Evolutionary conservation across 164 flowering plant genomes (phyloP).

Genomic region (Aristolochia fimbriata): DNA sequence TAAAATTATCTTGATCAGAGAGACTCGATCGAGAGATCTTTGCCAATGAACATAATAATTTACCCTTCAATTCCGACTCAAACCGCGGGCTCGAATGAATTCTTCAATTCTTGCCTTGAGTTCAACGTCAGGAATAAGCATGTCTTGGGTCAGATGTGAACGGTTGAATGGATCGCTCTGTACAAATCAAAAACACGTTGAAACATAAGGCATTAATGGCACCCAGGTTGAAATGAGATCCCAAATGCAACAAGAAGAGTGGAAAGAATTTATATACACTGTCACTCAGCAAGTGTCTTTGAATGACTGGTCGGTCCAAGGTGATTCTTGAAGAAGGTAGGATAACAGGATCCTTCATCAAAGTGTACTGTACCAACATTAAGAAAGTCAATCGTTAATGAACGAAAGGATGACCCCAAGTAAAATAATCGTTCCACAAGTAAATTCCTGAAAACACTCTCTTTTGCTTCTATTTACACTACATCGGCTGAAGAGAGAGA

Average conservation of each 20-base stretch:
- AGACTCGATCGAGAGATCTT: too few relatives aligned
- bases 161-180: constrained; percentile 98
- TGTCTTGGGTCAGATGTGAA: constrained; percentile 81
- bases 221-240: background rate
- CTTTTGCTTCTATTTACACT: too few relatives aligned
- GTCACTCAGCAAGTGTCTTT: constrained; percentile 95
- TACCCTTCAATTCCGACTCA: constrained; percentile 8
- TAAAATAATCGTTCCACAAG: background rate
- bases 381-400: background rate
- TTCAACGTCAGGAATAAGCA: constrained; percentile 75
- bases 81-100: constrained; percentile 47
- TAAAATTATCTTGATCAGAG: too few relatives aligned
- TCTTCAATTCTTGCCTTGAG: constrained; percentile 76
- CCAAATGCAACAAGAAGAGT: background rate
- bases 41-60: too few relatives aligned
- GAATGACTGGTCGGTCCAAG: constrained; percentile 84
- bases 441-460: too few relatives aligned
- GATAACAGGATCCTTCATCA: constrained; percentile 96
- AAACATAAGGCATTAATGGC: background rate
- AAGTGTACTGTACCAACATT: constrained; percentile 62
- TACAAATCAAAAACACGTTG: constrained; percentile 4
- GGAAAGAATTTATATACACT: constrained; percentile 25
- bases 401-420: background rate
- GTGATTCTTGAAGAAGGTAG: constrained; percentile 88
- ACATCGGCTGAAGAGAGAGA: too few relatives aligned